Evolutionary conservation across 306 rosid genomes (phyloP), one percentile per base, ranked within the genome.

Genomic region (Quercus engelmannii): DNA sequence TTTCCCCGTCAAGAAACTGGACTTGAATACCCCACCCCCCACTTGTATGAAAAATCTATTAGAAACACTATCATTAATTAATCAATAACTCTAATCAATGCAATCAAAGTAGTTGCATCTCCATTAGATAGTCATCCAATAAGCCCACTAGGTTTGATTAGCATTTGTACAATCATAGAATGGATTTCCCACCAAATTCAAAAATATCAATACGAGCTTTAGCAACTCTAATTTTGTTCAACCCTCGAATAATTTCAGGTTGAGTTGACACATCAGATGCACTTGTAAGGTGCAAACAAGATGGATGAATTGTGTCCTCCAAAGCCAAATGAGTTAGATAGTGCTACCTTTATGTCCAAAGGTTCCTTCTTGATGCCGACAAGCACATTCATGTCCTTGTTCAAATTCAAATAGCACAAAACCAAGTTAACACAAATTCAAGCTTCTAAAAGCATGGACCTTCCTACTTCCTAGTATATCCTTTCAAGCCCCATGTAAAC

Each of bases 301-400:
- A 95, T 84, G 33, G 99, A 90, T 41, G 99, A 95, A 84, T 92
- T 95, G 88, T 95, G 99, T 74, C 99, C 99, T 14, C 99, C 99
- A 69, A 95, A 92, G 56, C 99, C 99, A 79, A 91, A 91, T 21
- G 99, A 95, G 76, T 95, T 95, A 5, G 99, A 95, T 43, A 92
- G 75, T 25, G 98, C 99, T 3, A 90, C 98, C 79, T 95, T 95
- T 87, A 95, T 68, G 68, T 91, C 85, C 77, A 95, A 80, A 78
- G 89, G 90, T 83, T 95, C 99, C 84, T 95, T 95, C 81, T 81
- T 91, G 38, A 89, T 75, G 59, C 98, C 99, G 73, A 92, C 94
- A n/a, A 92, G 92, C 80, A 92, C 76, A 33, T 79, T 88, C n/a
- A 75, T 76, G 80, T 95, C 99, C 99, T 95, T 86, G 1, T 75